phyloP scores from a whole-genome alignment of 1,139 yeast genomes.

The Pneumocystis wakefieldiae region DNA sequence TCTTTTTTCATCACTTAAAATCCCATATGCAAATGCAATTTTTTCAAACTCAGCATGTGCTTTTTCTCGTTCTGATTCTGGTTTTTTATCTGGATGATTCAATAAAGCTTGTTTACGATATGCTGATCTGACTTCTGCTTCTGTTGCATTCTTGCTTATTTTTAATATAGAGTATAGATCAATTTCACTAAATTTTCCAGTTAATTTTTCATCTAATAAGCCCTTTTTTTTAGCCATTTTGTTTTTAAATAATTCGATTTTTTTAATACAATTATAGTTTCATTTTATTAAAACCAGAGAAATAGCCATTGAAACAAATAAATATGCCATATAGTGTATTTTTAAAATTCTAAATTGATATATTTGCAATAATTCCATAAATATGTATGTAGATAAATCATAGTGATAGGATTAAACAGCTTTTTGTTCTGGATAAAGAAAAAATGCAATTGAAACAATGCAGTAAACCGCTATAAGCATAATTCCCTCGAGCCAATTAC shows the following conservation, averaged over 20 bases:
- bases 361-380: not conserved
- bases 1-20: constrained; percentile 44
- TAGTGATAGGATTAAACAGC: not conserved
- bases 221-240: not conserved
- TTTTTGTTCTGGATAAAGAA: constrained; percentile 47
- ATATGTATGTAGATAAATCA: not conserved
- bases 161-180: constrained; percentile 54
- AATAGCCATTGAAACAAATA: not conserved
- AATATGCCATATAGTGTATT: not conserved
- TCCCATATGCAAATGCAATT: constrained; percentile 61
- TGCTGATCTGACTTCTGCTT: constrained; percentile 48
- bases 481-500: constrained; percentile 93
- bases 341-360: not conserved
- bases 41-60: constrained; percentile 43
- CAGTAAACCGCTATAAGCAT: constrained; percentile 77
- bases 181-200: constrained; percentile 25
- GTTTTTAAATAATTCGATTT: not conserved
- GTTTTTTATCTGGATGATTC: constrained; percentile 65
- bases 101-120: constrained; percentile 56
- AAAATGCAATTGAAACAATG: constrained; percentile 78
- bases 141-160: constrained; percentile 27
- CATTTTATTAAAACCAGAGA: not conserved
- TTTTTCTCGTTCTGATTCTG: constrained; percentile 27
- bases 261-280: not conserved
- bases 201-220: not conserved